Evolutionary conservation across 768 basidiomycete genomes (phyloP).

Genomic region (Phallus indusiatus): DNA sequence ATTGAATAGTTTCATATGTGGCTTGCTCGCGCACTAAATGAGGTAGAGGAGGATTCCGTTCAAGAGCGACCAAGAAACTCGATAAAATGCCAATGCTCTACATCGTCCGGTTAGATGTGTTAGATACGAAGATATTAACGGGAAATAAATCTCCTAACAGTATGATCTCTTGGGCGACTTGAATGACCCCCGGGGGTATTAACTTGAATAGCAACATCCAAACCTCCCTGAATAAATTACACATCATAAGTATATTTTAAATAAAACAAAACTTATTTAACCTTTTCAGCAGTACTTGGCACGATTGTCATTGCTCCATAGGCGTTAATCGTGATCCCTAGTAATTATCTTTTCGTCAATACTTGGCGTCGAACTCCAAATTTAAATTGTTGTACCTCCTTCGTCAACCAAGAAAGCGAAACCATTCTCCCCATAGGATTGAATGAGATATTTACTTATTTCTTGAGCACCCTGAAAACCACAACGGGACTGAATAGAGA

Average conservation of each 20-base stretch:
- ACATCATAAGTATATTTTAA: not conserved
- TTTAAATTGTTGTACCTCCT: conserved; percentile 40
- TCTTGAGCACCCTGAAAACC: conserved; percentile 30
- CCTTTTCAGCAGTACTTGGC: conserved; percentile 62
- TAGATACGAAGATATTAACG: not conserved
- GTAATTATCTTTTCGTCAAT: no score
- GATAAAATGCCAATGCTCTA: conserved; percentile 80
- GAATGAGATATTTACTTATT: conserved; percentile 36
- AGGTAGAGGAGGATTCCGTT: conserved; percentile 44
- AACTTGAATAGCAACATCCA: conserved; percentile 57
- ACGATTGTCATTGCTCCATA: conserved; percentile 48
- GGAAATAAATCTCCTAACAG: conserved; percentile 28
- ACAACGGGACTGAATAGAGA: conserved; percentile 1
- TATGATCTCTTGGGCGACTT: conserved; percentile 73
- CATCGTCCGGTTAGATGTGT: not conserved
- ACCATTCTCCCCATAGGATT: conserved; percentile 58
- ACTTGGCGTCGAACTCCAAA: no score
- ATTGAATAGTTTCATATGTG: conserved; percentile 49
- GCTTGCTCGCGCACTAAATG: conserved; percentile 24
- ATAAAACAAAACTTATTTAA: not conserved
- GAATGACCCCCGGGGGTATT: conserved; percentile 75
- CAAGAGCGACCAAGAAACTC: conserved; percentile 55
- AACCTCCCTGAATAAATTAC: conserved; percentile 31
- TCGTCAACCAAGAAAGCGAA: conserved; percentile 83
- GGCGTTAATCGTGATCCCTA: conserved; percentile 41